phyloP scores from a whole-genome alignment of 352 stramenopile genomes.

The Phytopythium mirpurense region DNA sequence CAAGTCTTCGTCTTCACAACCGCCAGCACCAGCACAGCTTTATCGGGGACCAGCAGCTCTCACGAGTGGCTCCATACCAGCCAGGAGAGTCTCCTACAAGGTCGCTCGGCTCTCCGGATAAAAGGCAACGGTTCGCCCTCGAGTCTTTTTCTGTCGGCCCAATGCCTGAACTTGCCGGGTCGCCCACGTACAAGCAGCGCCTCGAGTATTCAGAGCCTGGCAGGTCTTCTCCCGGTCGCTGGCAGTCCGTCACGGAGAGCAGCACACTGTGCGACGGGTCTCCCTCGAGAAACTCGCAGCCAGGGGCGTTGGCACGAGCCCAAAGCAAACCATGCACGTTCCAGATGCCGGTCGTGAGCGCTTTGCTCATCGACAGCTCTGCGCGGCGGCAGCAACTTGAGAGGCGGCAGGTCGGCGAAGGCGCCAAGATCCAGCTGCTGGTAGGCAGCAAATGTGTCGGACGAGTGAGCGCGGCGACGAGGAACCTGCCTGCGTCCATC shows the following conservation, averaged over 20 bases:
- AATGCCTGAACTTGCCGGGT: no score
- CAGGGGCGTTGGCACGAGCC: not conserved
- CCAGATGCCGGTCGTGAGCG: constrained; percentile 20
- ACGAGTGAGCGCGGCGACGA: constrained; percentile 35
- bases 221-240: not conserved
- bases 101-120: not conserved
- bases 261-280: not conserved
- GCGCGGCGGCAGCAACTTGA: constrained; percentile 17
- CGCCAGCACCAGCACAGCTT: not conserved
- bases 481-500: constrained; percentile 48
- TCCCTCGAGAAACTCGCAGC: not conserved
- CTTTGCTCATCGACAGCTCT: constrained; percentile 49
- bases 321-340: not conserved
- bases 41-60: not conserved
- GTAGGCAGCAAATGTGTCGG: constrained; percentile 49
- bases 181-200: not conserved
- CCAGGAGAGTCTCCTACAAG: not conserved
- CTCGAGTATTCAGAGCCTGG: not conserved
- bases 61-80: not conserved
- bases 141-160: not conserved
- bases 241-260: not conserved
- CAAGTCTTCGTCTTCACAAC: not conserved
- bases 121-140: not conserved
- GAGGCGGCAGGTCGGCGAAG: constrained; percentile 34
- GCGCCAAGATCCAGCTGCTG: constrained; percentile 69